Evolutionary conservation across 1,139 yeast genomes (phyloP), one percentile per base, ranked within the genome.

Genomic region (Geotrichum klebahnii): DNA sequence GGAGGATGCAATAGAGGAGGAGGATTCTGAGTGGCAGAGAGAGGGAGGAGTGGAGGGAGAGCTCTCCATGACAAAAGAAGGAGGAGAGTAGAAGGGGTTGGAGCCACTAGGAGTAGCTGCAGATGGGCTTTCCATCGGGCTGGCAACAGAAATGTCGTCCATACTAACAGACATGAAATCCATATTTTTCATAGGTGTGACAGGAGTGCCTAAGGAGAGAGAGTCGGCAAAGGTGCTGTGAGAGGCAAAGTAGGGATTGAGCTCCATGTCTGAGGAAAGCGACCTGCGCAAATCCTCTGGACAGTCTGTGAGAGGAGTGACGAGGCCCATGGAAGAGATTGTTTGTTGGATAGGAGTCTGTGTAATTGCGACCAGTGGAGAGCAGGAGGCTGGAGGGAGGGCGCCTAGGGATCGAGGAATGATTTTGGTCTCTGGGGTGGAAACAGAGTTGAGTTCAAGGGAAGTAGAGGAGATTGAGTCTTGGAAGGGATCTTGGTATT

Each of bases 31-130:
- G 40, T 51, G 54, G 34, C 41, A 34, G 6, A 51, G 44, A 3
- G 50, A 36, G 17, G 51, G 51, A 32, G 54, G 54, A 36, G 53
- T 44, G 10, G 48, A 29, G 39, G 55, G 51, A 20, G 46, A 29
- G 14, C 48, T 20, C 36, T 33, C 42, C 33, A 49, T 31, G 34
- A 65, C 53, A 51, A 57, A 66, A n/a, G 65, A 44, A n/a, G 68
- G 66, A 24, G 68, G 67, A 48, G 61, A 55, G 57, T 67, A 67
- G 55, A 66, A 67, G 14, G 70, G 70, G 53, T 67, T 66, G 50
- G 59, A 60, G 33, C 66, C 64, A 19, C 55, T 47, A 8, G 50
- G 40, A 20, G 51, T 32, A 37, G 51, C 28, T 17, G 47, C 14
- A 9, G 48, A 35, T 17, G 47, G 19, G 17, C 41, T 33, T n/a